Evolutionary conservation across 305 asterid species (phyloP).

Genomic region (Fraxinus paxiana): DNA sequence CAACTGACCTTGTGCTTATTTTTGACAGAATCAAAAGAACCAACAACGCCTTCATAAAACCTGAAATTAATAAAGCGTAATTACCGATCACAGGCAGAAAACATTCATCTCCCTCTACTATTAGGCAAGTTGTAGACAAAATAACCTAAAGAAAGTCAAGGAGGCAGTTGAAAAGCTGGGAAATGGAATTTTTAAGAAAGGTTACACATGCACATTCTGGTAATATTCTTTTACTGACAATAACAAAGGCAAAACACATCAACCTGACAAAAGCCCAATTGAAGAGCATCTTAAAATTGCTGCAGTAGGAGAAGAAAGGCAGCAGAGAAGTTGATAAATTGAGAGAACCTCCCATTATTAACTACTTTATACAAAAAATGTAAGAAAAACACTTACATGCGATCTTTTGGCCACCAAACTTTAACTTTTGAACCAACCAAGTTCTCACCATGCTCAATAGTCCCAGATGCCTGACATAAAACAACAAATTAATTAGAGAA

Average conservation of each 20-base stretch:
- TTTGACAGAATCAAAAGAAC: conserved; percentile 62
- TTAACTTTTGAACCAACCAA: conserved; percentile 73
- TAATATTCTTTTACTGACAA: not conserved
- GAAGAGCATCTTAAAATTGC: not conserved
- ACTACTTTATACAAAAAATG: conserved; percentile 2
- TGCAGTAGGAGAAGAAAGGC: not conserved
- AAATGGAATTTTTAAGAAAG: not conserved
- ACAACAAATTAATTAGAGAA: conserved; percentile 16
- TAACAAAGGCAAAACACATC: not conserved
- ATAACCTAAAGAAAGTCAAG: not conserved
- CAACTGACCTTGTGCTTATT: conserved; percentile 72
- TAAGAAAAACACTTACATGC: conserved; percentile 45
- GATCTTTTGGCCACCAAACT: conserved; percentile 93
- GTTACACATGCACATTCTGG: not conserved
- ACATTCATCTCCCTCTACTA: conserved; percentile 1
- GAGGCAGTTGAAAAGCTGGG: not conserved
- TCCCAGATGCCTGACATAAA: conserved; percentile 52
- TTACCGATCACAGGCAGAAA: conserved; percentile 17
- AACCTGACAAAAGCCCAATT: not conserved
- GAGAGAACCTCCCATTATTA: conserved; percentile 5
- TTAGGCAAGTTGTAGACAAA: not conserved
- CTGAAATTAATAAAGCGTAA: conserved; percentile 35
- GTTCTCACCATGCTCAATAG: conserved; percentile 38
- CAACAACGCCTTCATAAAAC: conserved; percentile 74
- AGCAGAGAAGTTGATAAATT: conserved; percentile 2